Percentiles rank a stretch among this genome's conserved stretches.
Evolutionary conservation across 345 rosid species (phyloP).

Genomic region (Ailanthus altissimus): DNA sequence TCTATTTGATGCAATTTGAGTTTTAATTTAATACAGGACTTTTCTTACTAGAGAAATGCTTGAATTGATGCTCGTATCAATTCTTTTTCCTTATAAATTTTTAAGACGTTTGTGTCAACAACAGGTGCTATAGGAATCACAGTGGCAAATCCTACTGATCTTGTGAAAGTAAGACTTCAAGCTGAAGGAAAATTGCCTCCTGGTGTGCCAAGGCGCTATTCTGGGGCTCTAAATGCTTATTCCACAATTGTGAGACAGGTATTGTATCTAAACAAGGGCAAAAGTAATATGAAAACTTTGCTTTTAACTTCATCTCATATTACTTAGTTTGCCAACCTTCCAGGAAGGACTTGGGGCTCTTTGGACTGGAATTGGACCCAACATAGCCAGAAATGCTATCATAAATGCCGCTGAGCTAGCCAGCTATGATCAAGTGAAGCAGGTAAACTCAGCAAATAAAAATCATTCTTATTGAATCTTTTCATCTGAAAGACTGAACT

Average conservation of each 20-base stretch:
- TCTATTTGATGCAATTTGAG: background rate
- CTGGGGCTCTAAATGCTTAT: slow-evolving; percentile 93
- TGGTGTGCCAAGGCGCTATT: slow-evolving; percentile 92
- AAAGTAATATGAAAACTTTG: slow-evolving; percentile 14
- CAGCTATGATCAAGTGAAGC: slow-evolving; percentile 95
- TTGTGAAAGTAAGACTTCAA: slow-evolving; percentile 98
- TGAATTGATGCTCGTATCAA: background rate
- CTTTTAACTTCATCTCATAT: slow-evolving; percentile 14
- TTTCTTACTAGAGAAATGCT: background rate
- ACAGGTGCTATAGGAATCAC: slow-evolving; percentile 88
- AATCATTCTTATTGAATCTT: slow-evolving; percentile 7
- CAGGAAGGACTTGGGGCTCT: slow-evolving; percentile 94
- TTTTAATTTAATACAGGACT: no score
- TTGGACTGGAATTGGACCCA: slow-evolving; percentile 98
- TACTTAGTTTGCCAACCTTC: slow-evolving; percentile 28
- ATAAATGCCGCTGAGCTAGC: slow-evolving; percentile 98
- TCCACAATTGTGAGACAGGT: slow-evolving; percentile 95
- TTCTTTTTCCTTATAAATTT: background rate
- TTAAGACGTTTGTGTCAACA: slow-evolving; percentile 19
- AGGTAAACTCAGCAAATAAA: slow-evolving; percentile 44
- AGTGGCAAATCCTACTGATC: slow-evolving; percentile 97
- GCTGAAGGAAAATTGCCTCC: slow-evolving; percentile 96
- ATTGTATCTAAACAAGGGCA: slow-evolving; percentile 22
- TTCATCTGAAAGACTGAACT: slow-evolving; percentile 11
- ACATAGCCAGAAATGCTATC: slow-evolving; percentile 88